Evolutionary conservation across 129 eudicot species (phyloP).

Genomic region (Flaveria linearis): DNA sequence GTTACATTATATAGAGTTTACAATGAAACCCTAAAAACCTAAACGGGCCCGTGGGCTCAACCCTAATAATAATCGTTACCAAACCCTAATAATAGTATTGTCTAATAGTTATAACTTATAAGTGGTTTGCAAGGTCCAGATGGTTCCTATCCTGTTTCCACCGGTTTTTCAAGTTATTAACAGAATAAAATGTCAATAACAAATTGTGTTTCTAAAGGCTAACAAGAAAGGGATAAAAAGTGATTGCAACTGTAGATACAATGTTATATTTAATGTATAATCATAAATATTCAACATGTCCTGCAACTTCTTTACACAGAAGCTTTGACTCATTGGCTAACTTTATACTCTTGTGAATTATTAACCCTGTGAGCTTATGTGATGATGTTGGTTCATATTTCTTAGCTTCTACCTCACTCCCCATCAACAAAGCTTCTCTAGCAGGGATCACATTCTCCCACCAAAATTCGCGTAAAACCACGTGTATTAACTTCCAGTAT

Average conservation of each 20-base stretch:
- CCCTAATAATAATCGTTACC: too few species aligned
- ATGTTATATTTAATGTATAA: background rate
- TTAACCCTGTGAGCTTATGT: constrained; percentile 71
- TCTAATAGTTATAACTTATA: too few species aligned
- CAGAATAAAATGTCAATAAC: too few species aligned
- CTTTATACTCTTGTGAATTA: constrained; percentile 58
- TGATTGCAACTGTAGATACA: background rate
- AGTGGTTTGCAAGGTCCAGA: too few species aligned
- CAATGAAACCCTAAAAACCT: too few species aligned
- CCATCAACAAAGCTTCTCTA: constrained; percentile 62
- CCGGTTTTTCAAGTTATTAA: too few species aligned
- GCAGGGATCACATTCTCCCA: constrained; percentile 96
- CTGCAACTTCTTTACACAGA: constrained; percentile 83
- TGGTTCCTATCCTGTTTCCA: too few species aligned
- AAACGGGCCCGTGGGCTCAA: too few species aligned
- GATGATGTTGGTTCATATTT: constrained; percentile 59
- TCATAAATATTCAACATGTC: constrained; percentile 61
- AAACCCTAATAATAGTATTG: too few species aligned
- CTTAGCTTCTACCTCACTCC: constrained; percentile 64
- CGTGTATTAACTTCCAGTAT: constrained; percentile 80
- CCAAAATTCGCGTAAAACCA: constrained; percentile 84
- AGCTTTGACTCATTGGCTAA: constrained; percentile 71
- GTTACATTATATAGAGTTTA: too few species aligned
- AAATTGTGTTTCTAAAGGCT: background rate
- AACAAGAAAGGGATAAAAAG: constrained; percentile 8